phyloP scores from a whole-genome alignment of 2,329 filamentous ascomycete genomes.

The Colletotrichum gloeosporioides region DNA sequence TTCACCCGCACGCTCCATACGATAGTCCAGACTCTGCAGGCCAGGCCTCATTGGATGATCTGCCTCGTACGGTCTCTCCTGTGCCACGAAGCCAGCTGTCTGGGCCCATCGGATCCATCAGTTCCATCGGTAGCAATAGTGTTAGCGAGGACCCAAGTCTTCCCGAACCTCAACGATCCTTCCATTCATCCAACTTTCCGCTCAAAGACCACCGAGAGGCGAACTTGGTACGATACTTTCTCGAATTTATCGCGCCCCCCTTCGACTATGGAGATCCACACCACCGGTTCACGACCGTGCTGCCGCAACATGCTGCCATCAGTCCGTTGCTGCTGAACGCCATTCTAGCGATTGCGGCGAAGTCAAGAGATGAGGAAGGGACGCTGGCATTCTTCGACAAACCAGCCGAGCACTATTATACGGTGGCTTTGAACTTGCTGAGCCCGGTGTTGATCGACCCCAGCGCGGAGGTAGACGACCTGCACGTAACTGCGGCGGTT shows the following conservation, averaged over 20 bases:
- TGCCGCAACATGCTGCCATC: not conserved
- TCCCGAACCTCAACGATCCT: not conserved
- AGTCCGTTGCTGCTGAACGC: not conserved
- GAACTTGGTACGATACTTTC: not conserved
- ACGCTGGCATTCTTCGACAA: not conserved
- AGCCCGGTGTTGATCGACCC: not conserved
- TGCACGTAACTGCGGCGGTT: not conserved
- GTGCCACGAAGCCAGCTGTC: not conserved
- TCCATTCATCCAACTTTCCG: not conserved
- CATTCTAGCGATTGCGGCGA: not conserved
- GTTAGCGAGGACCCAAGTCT: not conserved
- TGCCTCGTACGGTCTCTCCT: not conserved
- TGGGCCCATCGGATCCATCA: not conserved
- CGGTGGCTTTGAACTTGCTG: not conserved
- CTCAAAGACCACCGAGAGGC: not conserved
- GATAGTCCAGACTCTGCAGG: not conserved
- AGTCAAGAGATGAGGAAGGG: not conserved
- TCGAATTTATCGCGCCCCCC: not conserved
- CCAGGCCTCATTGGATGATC: not conserved
- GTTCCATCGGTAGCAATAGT: not conserved
- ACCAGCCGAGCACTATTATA: not conserved
- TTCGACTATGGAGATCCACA: not conserved
- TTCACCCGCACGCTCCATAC: not conserved
- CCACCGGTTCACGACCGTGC: not conserved
- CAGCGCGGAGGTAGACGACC: not conserved